These are phyloP conservation scores for Peronospora belbahrii DNA, from an alignment of 352 stramenopile genomes.

Conservation along the genomic window DNA sequence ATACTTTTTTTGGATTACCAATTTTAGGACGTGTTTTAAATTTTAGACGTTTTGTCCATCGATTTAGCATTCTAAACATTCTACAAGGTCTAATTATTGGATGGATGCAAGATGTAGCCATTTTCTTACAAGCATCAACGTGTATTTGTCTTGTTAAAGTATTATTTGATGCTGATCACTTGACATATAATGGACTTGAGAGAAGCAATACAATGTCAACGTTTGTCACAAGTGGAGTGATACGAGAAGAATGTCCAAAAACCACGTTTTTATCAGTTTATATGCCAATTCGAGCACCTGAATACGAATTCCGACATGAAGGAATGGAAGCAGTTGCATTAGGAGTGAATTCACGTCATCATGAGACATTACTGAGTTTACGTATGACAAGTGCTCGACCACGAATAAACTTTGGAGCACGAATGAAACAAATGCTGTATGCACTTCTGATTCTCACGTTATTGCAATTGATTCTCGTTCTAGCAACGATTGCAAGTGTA, in stretches of 20 bases:
- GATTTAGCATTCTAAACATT: constrained; percentile 38
- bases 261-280: constrained; percentile 45
- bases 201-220: constrained; percentile 12
- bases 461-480: constrained; percentile 40
- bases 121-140: constrained; percentile 56
- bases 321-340: constrained; percentile 21
- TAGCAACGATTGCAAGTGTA: constrained; percentile 52
- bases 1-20: constrained; percentile 55
- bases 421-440: constrained; percentile 15
- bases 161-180: constrained; percentile 33
- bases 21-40: constrained; percentile 57
- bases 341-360: constrained; percentile 30
- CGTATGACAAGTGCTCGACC: constrained; percentile 16
- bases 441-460: constrained; percentile 31
- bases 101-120: constrained; percentile 47
- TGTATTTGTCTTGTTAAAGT: constrained; percentile 64
- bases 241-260: constrained; percentile 22
- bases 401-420: constrained; percentile 13
- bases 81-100: constrained; percentile 40
- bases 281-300: constrained; percentile 46
- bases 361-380: constrained; percentile 42
- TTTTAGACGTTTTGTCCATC: constrained; percentile 49
- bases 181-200: constrained; percentile 10
- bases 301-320: constrained; percentile 41
- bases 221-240: constrained; percentile 30